Conservation (phyloP, 139 green algal genomes). For the Chlorella ohadii region DNA sequence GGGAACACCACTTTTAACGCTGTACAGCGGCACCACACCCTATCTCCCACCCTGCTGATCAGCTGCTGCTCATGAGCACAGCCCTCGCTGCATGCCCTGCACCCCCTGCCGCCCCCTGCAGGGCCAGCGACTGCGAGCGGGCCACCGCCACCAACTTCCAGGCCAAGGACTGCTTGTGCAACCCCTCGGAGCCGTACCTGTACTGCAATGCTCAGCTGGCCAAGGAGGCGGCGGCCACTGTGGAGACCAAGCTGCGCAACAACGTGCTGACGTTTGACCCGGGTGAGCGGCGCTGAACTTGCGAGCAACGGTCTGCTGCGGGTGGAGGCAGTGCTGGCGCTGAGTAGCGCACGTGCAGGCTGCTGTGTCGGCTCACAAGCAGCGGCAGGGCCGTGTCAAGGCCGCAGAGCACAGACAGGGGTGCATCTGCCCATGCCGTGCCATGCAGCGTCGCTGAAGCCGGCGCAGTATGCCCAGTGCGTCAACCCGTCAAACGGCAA, state of each 20-base stretch:
- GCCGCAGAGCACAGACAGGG: no score
- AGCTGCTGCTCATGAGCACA: no score
- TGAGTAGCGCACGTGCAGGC: no score
- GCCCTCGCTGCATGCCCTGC: no score
- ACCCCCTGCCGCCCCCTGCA: neutral
- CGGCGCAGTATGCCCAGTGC: neutral
- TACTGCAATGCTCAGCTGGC: conserved; percentile 12
- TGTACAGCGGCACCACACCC: no score
- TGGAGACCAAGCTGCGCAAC: neutral
- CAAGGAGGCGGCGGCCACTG: neutral
- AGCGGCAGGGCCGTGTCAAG: no score
- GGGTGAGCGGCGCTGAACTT: neutral
- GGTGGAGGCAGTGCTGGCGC: no score
- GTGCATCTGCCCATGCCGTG: neutral
- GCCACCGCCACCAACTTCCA: neutral
- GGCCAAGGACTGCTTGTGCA: conserved; percentile 13
- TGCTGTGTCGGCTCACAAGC: no score
- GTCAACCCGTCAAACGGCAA: neutral
- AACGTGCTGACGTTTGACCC: neutral
- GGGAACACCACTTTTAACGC: no score
- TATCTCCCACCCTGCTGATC: no score
- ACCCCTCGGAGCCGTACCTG: conserved; percentile 18
- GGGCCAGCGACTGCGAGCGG: conserved; percentile 22
- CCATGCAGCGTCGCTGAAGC: conserved; percentile 7
- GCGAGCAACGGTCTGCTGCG: no score